Evolutionary conservation across 305 asterid genomes (phyloP).

Genomic region (Solanum hybrid): DNA sequence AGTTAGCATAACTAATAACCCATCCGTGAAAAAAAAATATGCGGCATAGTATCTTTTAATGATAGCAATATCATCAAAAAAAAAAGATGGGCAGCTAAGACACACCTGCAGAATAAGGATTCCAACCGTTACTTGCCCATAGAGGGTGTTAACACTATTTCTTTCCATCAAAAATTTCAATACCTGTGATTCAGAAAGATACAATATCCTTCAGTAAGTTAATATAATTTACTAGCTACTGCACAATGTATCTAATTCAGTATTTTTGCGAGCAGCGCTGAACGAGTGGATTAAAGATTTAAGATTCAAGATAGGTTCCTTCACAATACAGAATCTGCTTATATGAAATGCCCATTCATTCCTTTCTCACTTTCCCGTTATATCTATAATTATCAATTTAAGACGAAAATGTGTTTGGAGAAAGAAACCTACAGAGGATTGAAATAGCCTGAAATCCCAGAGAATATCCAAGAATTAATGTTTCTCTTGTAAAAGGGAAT

Average conservation of each 20-base stretch:
- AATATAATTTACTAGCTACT: background rate
- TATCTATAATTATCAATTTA: background rate
- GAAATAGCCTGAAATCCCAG: background rate
- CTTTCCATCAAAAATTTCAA: conserved; percentile 77
- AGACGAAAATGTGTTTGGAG: background rate
- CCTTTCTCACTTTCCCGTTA: background rate
- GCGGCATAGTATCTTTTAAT: background rate
- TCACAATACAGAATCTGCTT: background rate
- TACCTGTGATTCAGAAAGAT: conserved; percentile 37
- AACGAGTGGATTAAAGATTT: background rate
- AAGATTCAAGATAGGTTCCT: background rate
- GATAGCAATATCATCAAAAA: background rate
- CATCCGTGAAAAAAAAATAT: background rate
- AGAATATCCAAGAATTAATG: background rate
- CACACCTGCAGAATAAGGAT: conserved; percentile 67
- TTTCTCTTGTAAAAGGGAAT: conserved; percentile 1
- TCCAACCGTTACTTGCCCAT: conserved; percentile 80
- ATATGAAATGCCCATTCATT: background rate
- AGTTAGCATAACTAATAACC: background rate
- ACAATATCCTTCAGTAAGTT: conserved; percentile 6
- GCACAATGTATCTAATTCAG: background rate
- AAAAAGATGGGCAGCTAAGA: conserved; percentile 2
- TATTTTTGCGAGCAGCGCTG: background rate
- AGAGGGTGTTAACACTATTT: conserved; percentile 48
- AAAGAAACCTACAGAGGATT: background rate